A percentile compares a stretch with the other conserved stretches of the same genome.
These are phyloP conservation scores for Ostreobium quekettii DNA, from an alignment of 139 green algal genomes.

Conservation along the genomic window DNA sequence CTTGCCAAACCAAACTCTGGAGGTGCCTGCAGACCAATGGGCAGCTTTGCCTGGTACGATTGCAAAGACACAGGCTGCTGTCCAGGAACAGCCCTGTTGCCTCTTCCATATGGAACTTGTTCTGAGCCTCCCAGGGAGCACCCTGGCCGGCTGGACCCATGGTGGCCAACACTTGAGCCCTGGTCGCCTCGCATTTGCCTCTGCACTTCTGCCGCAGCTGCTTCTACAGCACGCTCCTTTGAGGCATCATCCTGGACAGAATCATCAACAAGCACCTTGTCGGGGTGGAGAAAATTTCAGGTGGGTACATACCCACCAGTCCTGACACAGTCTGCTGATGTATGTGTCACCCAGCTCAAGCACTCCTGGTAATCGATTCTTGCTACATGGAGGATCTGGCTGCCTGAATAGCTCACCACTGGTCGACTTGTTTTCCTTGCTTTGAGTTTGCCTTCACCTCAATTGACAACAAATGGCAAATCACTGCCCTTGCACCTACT, in stretches of 20 bases:
- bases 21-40: slow-evolving; percentile 30
- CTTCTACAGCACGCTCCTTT: slow-evolving; percentile 32
- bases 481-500: no score
- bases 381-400: neutral
- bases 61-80: neutral
- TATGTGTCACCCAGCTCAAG: neutral
- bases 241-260: slow-evolving; percentile 35
- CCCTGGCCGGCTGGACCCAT: neutral
- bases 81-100: neutral
- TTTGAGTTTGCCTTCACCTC: no score
- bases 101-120: slow-evolving; percentile 1
- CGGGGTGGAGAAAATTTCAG: neutral
- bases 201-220: slow-evolving; percentile 32
- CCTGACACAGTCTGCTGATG: neutral
- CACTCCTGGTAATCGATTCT: neutral
- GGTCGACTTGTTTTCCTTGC: no score
- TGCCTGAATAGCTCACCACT: neutral
- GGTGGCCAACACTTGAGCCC: neutral
- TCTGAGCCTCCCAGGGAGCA: neutral
- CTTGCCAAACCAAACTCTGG: slow-evolving; percentile 27
- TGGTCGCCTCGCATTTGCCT: slow-evolving; percentile 27
- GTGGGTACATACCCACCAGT: neutral
- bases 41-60: slow-evolving; percentile 17
- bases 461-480: no score
- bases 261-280: neutral